Conservation (phyloP, 2,329 filamentous ascomycete genomes). For the Falciphora oryzae region DNA sequence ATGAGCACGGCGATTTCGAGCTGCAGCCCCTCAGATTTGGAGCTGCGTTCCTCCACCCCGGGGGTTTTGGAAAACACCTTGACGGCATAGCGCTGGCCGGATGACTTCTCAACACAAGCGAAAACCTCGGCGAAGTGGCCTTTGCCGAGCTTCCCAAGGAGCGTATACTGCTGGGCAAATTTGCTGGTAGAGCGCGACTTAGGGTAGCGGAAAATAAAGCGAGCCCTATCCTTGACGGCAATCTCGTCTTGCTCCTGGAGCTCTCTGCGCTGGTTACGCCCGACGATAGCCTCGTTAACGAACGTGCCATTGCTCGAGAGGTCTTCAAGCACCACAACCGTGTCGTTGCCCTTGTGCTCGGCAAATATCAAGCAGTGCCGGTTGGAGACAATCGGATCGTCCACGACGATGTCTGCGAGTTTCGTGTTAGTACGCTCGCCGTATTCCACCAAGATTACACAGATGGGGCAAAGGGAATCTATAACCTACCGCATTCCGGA, state of each 20-base stretch:
- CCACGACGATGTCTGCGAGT: slow-evolving; percentile 61
- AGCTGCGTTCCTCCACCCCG: slow-evolving; percentile 68
- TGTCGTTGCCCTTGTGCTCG: slow-evolving; percentile 31
- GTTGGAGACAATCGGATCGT: slow-evolving; percentile 80
- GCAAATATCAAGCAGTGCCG: slow-evolving; percentile 55
- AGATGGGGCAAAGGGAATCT: background rate
- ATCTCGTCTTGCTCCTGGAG: slow-evolving; percentile 88
- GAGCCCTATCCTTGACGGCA: slow-evolving; percentile 74
- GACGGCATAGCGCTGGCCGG: slow-evolving; percentile 79
- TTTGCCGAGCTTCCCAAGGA: slow-evolving; percentile 82
- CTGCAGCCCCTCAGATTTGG: slow-evolving; percentile 79
- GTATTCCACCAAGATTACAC: background rate
- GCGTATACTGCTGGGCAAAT: slow-evolving; percentile 81
- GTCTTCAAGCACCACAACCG: slow-evolving; percentile 78
- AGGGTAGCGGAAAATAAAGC: slow-evolving; percentile 90
- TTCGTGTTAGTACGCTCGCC: slow-evolving; percentile 12
- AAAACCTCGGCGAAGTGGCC: slow-evolving; percentile 95
- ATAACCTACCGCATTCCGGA: slow-evolving; percentile 76
- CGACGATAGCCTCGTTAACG: slow-evolving; percentile 85
- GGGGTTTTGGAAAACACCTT: slow-evolving; percentile 89
- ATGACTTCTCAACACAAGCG: slow-evolving; percentile 78
- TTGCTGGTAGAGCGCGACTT: slow-evolving; percentile 64
- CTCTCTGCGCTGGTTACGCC: slow-evolving; percentile 85
- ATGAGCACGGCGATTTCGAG: slow-evolving; percentile 96
- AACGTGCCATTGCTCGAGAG: slow-evolving; percentile 95